Evolutionary conservation across 2,329 filamentous ascomycete species (phyloP).

Genomic region (Drechslerella coelobrocha): DNA sequence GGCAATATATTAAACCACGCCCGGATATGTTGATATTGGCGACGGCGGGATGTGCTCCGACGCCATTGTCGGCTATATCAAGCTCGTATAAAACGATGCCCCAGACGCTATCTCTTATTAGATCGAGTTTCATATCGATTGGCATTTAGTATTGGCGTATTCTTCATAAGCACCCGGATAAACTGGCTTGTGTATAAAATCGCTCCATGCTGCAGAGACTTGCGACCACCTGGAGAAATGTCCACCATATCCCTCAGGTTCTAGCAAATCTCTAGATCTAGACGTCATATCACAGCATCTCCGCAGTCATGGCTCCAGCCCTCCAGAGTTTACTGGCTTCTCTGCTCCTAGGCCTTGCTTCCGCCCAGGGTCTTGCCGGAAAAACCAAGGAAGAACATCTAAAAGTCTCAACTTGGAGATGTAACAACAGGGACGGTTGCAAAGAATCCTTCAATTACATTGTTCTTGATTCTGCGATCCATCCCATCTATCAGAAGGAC

Average conservation of each 20-base stretch:
- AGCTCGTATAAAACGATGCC: slow-evolving; percentile 17
- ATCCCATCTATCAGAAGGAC: slow-evolving; percentile 61
- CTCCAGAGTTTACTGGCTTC: slow-evolving; percentile 43
- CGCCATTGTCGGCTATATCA: slow-evolving; percentile 47
- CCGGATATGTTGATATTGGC: slow-evolving; percentile 32
- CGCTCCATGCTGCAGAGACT: slow-evolving; percentile 3
- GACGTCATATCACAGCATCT: slow-evolving; percentile 13
- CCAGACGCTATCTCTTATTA: slow-evolving; percentile 27
- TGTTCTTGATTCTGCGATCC: slow-evolving; percentile 63
- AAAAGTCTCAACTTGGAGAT: slow-evolving; percentile 63
- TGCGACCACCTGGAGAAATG: neutral
- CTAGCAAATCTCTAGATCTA: neutral
- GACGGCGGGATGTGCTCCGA: slow-evolving; percentile 35
- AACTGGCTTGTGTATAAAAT: slow-evolving; percentile 29
- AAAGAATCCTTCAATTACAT: slow-evolving; percentile 61
- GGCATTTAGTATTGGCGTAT: slow-evolving; percentile 21
- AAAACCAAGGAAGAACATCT: slow-evolving; percentile 62
- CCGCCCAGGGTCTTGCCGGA: slow-evolving; percentile 60
- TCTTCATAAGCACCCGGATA: neutral
- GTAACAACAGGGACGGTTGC: slow-evolving; percentile 64
- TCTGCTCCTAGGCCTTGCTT: slow-evolving; percentile 54
- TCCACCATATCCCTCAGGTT: neutral
- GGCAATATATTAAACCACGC: neutral
- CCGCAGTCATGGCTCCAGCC: slow-evolving; percentile 26
- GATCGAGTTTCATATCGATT: slow-evolving; percentile 31